Evolutionary conservation across 306 rosid genomes (phyloP), one percentile per base, ranked within the genome.

Genomic region (Fragaria iinumae): DNA sequence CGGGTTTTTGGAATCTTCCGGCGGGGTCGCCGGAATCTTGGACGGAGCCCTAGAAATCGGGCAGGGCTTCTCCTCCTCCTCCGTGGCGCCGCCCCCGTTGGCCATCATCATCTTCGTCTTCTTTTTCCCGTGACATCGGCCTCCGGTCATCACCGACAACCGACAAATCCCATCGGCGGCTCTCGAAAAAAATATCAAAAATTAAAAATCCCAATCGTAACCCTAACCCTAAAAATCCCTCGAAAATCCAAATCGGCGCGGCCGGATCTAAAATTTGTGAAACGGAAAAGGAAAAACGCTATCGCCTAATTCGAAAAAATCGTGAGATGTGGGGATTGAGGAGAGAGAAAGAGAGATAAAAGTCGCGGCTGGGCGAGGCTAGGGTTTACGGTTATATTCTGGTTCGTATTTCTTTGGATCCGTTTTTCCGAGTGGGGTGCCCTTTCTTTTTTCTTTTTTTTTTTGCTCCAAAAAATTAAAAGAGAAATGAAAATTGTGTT

Each of bases 71-170:
- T 84, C 89, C 81, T 32, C 34, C 34, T 81, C 86, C 70, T 83
- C 84, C 73, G 89, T 77, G 70, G 90, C 80, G 50, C 84, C 77
- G 67, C 80, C 87, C 38, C 83, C 81, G 62, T 80, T 87, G 78
- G 80, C 87, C 88, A 90, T 44, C 85, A 80, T 82, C 96, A 81
- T 86, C 73, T 77, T 82, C 89, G 67, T 79, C 84, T 81, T 76
- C 84, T 74, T 77, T 80, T 80, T 73, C 81, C 84, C 91, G 85
- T 82, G 88, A 85, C 93, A 96, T 92, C 88, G 88, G 75, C 56
- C 88, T 71, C 86, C 94, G 83, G 91, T 91, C 98, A 96, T 93
- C 85, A 80, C 85, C 99, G 81, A 87, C 82, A 82, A 76, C 70
- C 73, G 39, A 67, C 71, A 63, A 76, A 85, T 83, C 81, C 98